These are phyloP conservation scores for Termitomyces bulborhizus DNA, from an alignment of 768 basidiomycete species.

Conservation along the genomic window DNA sequence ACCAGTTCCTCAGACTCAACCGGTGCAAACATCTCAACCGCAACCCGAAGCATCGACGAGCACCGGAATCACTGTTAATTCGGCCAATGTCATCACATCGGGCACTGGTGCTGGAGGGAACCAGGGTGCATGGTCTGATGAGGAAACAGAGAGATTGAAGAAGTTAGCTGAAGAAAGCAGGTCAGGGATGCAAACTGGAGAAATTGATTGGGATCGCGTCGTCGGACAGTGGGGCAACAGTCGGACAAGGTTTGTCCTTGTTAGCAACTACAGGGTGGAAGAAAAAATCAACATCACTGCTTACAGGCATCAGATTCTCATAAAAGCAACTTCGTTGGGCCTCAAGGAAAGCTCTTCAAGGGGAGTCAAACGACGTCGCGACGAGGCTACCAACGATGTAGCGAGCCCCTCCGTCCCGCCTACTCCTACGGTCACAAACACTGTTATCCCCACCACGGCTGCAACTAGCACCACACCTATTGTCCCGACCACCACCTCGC, in stretches of 20 bases:
- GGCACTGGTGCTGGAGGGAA: constrained; percentile 33
- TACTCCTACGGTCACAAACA: constrained; percentile 21
- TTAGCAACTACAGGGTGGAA: not conserved
- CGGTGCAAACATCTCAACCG: constrained; percentile 12
- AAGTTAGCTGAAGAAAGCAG: constrained; percentile 66
- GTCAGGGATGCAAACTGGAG: constrained; percentile 38
- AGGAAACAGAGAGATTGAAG: constrained; percentile 65
- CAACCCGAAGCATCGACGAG: constrained; percentile 17
- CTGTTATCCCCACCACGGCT: constrained; percentile 16
- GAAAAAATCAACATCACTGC: not conserved
- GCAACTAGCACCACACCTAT: constrained; percentile 12
- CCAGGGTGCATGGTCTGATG: constrained; percentile 75
- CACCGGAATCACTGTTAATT: constrained; percentile 17
- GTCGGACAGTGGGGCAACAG: constrained; percentile 68
- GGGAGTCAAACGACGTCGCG: constrained; percentile 39
- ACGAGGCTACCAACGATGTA: constrained; percentile 33
- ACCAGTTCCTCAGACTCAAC: constrained; percentile 6
- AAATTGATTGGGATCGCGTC: constrained; percentile 79
- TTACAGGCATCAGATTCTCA: constrained; percentile 73
- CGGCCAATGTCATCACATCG: constrained; percentile 15
- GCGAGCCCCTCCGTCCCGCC: constrained; percentile 26
- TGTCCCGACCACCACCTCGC: constrained; percentile 27
- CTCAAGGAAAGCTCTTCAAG: constrained; percentile 63
- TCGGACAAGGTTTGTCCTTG: constrained; percentile 53
- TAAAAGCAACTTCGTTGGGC: constrained; percentile 74